These are phyloP conservation scores for Skeletonema costatum DNA, from an alignment of 108 stramenopile genomes.

Conservation along the genomic window DNA sequence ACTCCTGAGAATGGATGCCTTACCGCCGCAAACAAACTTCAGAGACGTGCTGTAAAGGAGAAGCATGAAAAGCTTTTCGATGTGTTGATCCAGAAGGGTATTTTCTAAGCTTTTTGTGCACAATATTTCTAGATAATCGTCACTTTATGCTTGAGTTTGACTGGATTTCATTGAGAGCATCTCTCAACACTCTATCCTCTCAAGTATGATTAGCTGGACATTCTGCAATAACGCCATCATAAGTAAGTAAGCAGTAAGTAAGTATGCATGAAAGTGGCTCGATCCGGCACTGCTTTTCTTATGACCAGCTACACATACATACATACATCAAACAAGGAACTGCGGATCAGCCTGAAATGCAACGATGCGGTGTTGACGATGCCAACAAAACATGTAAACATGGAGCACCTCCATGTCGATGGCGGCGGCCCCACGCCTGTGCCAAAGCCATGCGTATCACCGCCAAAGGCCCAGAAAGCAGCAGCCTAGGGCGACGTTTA, in stretches of 20 bases:
- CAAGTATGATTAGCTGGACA: too few relatives aligned
- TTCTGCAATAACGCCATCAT: too few relatives aligned
- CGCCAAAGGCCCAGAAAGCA: background rate
- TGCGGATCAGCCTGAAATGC: too few relatives aligned
- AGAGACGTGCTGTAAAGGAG: constrained; percentile 74
- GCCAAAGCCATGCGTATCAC: background rate
- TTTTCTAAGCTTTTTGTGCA: constrained; percentile 48
- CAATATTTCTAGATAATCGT: background rate
- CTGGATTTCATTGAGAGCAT: background rate
- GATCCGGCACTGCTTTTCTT: too few relatives aligned
- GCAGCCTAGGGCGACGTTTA: background rate
- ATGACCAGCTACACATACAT: background rate
- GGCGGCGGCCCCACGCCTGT: background rate
- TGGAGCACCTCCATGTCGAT: background rate
- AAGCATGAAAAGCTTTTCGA: constrained; percentile 68
- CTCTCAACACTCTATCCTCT: background rate
- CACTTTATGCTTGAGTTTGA: background rate
- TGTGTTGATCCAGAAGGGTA: constrained; percentile 70
- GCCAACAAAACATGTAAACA: background rate
- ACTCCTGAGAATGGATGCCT: constrained; percentile 90
- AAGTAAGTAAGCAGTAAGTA: too few relatives aligned
- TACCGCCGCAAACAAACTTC: constrained; percentile 89
- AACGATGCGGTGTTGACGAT: too few relatives aligned
- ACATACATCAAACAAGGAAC: too few relatives aligned
- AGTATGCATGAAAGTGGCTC: too few relatives aligned